Evolutionary conservation across 805 yeast species (phyloP).

Genomic region (Isabelozyma rhagii): DNA sequence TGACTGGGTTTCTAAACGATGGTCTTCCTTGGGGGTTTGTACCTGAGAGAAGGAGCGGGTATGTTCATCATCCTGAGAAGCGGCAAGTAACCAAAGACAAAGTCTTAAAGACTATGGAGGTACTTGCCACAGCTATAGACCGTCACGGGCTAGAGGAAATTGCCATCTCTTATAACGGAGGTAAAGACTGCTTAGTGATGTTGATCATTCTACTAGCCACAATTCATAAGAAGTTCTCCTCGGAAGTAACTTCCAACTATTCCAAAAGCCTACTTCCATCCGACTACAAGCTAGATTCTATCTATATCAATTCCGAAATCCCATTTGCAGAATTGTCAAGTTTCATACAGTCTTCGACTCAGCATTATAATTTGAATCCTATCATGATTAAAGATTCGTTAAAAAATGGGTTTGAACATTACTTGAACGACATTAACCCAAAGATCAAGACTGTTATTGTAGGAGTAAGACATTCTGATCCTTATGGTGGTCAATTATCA

Average conservation of each 20-base stretch:
- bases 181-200: conserved; percentile 94
- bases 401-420: conserved; percentile 68
- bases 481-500: conserved; percentile 61
- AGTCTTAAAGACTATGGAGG: conserved; percentile 23
- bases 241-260: conserved; percentile 7
- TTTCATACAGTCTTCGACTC: conserved; percentile 58
- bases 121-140: conserved; percentile 25
- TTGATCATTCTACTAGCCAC: conserved; percentile 68
- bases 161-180: conserved; percentile 90
- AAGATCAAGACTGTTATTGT: conserved; percentile 72
- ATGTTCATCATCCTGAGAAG: conserved; percentile 16
- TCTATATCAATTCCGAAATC: conserved; percentile 71
- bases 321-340: conserved; percentile 69
- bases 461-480: conserved; percentile 87
- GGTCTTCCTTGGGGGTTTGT: conserved; percentile 23
- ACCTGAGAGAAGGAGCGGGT: conserved; percentile 13
- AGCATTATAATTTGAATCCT: conserved; percentile 52
- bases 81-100: conserved; percentile 25
- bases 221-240: conserved; percentile 24
- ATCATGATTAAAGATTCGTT: conserved; percentile 45
- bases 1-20: conserved; percentile 27
- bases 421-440: conserved; percentile 47
- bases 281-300: conserved; percentile 47
- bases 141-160: conserved; percentile 44
- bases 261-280: conserved; percentile 14